Base-by-base conservation (phyloP, 495 filamentous ascomycete species). In the Pyrenula aspistea region DNA sequence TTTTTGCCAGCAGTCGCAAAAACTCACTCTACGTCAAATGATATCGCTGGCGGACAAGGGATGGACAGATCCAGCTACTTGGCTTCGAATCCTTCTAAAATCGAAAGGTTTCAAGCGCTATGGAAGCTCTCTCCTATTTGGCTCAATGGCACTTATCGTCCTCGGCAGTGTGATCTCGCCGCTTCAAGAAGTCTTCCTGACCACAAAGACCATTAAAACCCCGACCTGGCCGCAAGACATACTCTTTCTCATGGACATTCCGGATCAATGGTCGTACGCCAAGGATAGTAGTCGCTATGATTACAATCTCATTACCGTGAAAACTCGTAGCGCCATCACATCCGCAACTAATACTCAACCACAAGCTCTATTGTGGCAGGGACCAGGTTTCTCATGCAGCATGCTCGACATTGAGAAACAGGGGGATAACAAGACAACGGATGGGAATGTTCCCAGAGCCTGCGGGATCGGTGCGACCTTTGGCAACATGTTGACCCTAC, bases 141-240 rank as follows among this genome's bases (percentile, higher is more conserved):
- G 60, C 4, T 61, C 63, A 2, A 48, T 68, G 21, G 12, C 62
- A 31, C 22, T 65, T 12, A 42, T 59, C 22, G 10, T 65, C 22
- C 51, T 67, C 3, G 63, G 63, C 10, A 36, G 48, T 20, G 49
- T 67, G 3, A 61, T 66, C 19, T 58, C 59, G 8, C 65, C 65
- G 2, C 49, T 69, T 8, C 63, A 67, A 53, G 21, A 57, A 22
- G 25, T 67, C 25, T 61, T 66, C 21, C 49, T 69, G 1, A 53
- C 57, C 0, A 47, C 57, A 0, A 53, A 55, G 42, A 57, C 58
- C 12, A 55, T 63, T 21, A 65, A 67, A 55, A 56, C 56, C 0
- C 60, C 61, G 52, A 67, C 62, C 19, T 19, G 12, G 21, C 36
- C 31, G 20, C 31, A 19, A 22, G 1, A 8, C 0, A 19, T 54